These are phyloP conservation scores for Nannochloropsis granulata DNA, from an alignment of 108 stramenopile species.

Conservation along the genomic window DNA sequence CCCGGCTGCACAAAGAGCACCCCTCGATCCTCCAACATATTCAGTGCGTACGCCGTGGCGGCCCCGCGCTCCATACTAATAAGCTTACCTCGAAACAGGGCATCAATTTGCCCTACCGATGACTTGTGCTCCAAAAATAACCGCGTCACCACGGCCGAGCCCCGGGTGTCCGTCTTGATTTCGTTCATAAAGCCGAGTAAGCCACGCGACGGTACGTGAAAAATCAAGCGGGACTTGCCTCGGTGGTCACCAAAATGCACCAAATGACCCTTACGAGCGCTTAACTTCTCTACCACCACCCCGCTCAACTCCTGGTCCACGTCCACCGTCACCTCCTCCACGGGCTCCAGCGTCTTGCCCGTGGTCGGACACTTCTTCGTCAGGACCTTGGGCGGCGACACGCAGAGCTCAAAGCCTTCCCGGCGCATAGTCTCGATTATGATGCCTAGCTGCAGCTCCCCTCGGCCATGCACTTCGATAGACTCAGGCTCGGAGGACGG, in stretches of 20 bases:
- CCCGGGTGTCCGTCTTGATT: conserved; percentile 69
- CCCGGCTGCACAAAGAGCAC: conserved; percentile 54
- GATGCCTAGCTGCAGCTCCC: conserved; percentile 92
- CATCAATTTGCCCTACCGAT: conserved; percentile 52
- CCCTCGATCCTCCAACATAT: conserved; percentile 80
- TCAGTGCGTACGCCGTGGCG: conserved; percentile 73
- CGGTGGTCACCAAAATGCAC: conserved; percentile 43
- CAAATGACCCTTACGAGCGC: conserved; percentile 38
- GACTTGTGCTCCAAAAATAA: not conserved
- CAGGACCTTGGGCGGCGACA: conserved; percentile 86
- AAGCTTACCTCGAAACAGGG: conserved; percentile 60
- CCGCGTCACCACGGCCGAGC: conserved; percentile 77
- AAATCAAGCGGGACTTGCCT: conserved; percentile 65
- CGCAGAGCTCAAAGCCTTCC: conserved; percentile 96
- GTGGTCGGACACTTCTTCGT: conserved; percentile 30
- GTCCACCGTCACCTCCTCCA: conserved; percentile 80
- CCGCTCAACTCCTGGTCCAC: conserved; percentile 82
- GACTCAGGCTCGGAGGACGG: conserved; percentile 59
- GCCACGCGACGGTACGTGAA: conserved; percentile 85
- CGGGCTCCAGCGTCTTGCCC: conserved; percentile 79
- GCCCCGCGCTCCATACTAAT: conserved; percentile 70
- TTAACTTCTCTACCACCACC: conserved; percentile 86
- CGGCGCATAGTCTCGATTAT: conserved; percentile 97
- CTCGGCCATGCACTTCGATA: conserved; percentile 87
- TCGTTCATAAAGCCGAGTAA: conserved; percentile 83